phyloP scores from a whole-genome alignment of 176 grass and related monocot species.

The Alloteropsis semialata region DNA sequence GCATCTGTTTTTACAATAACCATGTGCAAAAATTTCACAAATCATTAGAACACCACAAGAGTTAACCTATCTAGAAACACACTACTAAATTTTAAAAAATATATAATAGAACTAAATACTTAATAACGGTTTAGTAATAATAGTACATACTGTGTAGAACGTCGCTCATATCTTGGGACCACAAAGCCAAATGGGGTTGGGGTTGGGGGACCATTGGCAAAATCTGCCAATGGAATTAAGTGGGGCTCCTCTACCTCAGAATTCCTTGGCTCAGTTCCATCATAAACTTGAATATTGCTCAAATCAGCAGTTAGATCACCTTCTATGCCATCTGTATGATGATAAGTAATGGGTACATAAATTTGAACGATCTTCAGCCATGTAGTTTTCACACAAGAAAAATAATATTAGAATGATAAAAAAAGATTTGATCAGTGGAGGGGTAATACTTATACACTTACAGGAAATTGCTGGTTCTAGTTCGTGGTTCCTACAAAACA shows the following conservation, averaged over 20 bases:
- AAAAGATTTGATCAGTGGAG: background rate
- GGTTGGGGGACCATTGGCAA: too few relatives aligned
- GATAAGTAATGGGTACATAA: too few relatives aligned
- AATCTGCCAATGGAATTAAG: too few relatives aligned
- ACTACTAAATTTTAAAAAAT: background rate
- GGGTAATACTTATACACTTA: constrained; percentile 20
- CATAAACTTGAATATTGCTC: background rate
- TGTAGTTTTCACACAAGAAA: constrained; percentile 21
- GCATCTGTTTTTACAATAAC: background rate
- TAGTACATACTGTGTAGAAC: too few relatives aligned
- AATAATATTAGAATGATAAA: background rate
- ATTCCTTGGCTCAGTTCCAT: too few relatives aligned
- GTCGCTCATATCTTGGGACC: too few relatives aligned
- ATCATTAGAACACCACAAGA: background rate
- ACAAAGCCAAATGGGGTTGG: too few relatives aligned
- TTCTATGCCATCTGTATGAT: constrained; percentile 23
- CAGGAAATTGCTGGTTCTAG: constrained; percentile 28
- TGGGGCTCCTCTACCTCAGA: too few relatives aligned
- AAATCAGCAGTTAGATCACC: constrained; percentile 34
- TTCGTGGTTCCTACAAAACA: constrained; percentile 34
- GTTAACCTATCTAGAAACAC: background rate
- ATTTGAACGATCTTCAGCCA: background rate
- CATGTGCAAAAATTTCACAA: background rate
- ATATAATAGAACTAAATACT: background rate
- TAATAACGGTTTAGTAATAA: too few relatives aligned